These are phyloP conservation scores for Fusarium pseudoanthophilum DNA, from an alignment of 2,329 filamentous ascomycete species.

Conservation along the genomic window DNA sequence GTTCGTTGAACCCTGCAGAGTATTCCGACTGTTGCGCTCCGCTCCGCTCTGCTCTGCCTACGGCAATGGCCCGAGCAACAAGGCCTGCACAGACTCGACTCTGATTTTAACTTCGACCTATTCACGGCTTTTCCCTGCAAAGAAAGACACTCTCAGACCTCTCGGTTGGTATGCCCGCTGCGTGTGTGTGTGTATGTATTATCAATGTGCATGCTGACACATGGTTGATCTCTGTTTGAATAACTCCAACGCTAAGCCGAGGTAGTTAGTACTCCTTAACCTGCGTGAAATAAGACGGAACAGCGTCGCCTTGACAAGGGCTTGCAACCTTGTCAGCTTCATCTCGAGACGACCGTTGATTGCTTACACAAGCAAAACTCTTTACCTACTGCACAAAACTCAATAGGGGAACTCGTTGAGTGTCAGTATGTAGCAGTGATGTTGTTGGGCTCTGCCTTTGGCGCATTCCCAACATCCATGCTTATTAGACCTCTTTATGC, in stretches of 20 bases:
- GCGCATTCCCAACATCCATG: background rate
- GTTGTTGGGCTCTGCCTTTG: background rate
- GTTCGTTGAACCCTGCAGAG: constrained; percentile 16
- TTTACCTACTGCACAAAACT: constrained; percentile 8
- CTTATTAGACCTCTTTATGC: background rate
- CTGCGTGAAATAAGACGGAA: constrained; percentile 13
- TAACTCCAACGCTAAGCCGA: constrained; percentile 7
- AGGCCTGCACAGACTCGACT: background rate
- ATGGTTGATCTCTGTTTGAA: constrained; percentile 10
- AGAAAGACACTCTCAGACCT: background rate
- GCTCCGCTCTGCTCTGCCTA: background rate
- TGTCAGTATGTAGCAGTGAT: background rate
- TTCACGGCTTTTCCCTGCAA: background rate
- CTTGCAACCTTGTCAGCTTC: constrained; percentile 30
- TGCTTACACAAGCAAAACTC: constrained; percentile 22
- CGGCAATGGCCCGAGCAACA: background rate
- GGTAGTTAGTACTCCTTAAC: constrained; percentile 8
- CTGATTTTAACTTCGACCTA: background rate
- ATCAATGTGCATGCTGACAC: constrained; percentile 12
- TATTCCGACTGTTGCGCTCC: background rate
- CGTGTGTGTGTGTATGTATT: constrained; percentile 6
- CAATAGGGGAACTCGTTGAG: constrained; percentile 3
- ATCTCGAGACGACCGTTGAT: background rate
- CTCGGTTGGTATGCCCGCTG: background rate
- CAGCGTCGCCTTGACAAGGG: constrained; percentile 15